Percentiles rank a stretch among this genome's conserved stretches.
Evolutionary conservation across 2,329 filamentous ascomycete species (phyloP).

Genomic region (Colletotrichum spaethianum): DNA sequence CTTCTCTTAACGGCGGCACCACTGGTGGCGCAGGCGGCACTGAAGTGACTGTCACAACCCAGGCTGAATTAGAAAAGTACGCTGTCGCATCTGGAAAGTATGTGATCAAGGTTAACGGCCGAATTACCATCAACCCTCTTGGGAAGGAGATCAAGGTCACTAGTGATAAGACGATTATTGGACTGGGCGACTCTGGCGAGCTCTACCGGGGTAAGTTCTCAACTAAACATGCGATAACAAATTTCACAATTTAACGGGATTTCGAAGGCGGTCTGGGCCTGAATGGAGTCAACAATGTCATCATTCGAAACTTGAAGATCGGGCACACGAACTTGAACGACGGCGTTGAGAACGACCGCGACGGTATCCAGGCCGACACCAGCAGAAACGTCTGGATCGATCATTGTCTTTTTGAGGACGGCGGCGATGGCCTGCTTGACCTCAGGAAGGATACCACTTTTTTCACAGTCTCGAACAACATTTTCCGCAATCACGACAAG

Average conservation of each 20-base stretch:
- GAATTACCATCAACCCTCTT: constrained; percentile 44
- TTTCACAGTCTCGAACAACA: constrained; percentile 43
- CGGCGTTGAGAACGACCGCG: constrained; percentile 35
- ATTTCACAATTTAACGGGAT: not conserved
- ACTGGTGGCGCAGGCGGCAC: constrained; percentile 44
- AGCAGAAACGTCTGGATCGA: constrained; percentile 44
- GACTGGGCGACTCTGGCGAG: constrained; percentile 38
- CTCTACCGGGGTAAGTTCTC: constrained; percentile 25
- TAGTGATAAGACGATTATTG: constrained; percentile 45
- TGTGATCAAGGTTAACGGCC: constrained; percentile 46
- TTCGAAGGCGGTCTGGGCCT: constrained; percentile 39
- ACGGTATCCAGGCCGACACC: constrained; percentile 39
- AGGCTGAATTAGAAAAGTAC: constrained; percentile 45
- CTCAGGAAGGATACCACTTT: constrained; percentile 42
- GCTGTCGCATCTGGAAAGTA: constrained; percentile 43
- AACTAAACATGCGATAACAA: rapidly evolving
- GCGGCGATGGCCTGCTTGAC: constrained; percentile 40
- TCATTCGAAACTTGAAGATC: constrained; percentile 44
- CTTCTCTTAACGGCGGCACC: constrained; percentile 46
- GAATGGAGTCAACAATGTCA: constrained; percentile 40
- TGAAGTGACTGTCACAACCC: constrained; percentile 42
- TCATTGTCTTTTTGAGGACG: constrained; percentile 39
- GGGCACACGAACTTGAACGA: constrained; percentile 24
- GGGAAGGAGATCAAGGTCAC: constrained; percentile 44
- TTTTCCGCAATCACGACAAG: constrained; percentile 43